Percentiles rank a stretch among this genome's conserved stretches.
These are phyloP conservation scores for Rhynchospora breviuscula DNA, from an alignment of 176 grass and related monocot species.

Conservation along the genomic window DNA sequence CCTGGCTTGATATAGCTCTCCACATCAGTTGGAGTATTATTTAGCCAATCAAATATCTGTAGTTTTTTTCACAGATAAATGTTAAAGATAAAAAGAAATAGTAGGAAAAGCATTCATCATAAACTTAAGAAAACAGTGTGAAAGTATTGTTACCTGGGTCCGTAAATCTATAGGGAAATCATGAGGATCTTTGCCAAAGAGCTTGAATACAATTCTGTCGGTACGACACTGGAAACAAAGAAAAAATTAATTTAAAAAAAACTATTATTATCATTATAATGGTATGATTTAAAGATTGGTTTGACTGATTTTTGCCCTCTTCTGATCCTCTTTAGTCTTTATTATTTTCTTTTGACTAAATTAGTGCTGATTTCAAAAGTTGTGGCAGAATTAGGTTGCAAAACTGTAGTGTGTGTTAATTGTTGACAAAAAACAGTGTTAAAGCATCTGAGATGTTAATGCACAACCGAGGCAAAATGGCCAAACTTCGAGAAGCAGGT, in stretches of 20 bases:
- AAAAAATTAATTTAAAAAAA: neutral
- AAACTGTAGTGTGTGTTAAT: neutral
- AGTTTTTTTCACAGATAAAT: conserved; percentile 3
- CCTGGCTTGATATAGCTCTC: conserved; percentile 98
- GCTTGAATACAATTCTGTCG: conserved; percentile 94
- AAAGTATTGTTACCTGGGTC: conserved; percentile 50
- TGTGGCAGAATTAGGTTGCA: neutral
- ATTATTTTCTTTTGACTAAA: neutral
- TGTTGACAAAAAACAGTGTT: neutral
- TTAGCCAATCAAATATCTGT: conserved; percentile 96
- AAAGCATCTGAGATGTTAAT: neutral
- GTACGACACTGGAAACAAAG: conserved; percentile 63
- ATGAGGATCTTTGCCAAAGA: conserved; percentile 87
- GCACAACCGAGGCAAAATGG: neutral
- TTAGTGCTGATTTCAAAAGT: neutral
- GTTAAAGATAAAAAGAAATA: conserved; percentile 5
- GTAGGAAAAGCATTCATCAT: neutral
- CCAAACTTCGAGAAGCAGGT: neutral
- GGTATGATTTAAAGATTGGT: neutral
- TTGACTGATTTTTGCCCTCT: neutral
- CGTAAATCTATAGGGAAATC: conserved; percentile 80
- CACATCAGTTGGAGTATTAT: conserved; percentile 92
- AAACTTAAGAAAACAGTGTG: conserved; percentile 14
- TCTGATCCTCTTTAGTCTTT: neutral
- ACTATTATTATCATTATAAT: neutral